A percentile compares a stretch with the other conserved stretches of the same genome.
Evolutionary conservation across 139 green algal genomes (phyloP).

Genomic region (Penium margaritaceum): DNA sequence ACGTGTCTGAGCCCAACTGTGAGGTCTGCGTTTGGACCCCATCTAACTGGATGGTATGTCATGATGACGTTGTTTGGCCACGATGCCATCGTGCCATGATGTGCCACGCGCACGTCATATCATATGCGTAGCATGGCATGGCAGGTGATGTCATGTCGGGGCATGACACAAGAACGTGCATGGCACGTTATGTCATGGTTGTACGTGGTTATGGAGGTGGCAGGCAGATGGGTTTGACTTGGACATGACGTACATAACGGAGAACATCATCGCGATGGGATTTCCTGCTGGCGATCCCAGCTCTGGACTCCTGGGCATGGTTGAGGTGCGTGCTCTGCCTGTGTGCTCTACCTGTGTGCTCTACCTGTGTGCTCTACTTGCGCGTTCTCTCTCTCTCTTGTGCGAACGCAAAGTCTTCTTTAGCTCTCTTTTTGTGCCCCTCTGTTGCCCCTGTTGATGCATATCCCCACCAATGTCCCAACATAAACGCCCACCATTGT

Average conservation of each 20-base stretch:
- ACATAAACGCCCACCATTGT: too few relatives aligned
- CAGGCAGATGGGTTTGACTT: constrained; percentile 45
- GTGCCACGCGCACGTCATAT: neutral
- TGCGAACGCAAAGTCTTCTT: too few relatives aligned
- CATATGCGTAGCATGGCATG: too few relatives aligned
- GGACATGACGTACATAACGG: constrained; percentile 49
- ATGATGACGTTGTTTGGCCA: neutral
- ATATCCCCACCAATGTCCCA: too few relatives aligned
- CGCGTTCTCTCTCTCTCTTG: too few relatives aligned
- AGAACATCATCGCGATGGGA: constrained; percentile 51
- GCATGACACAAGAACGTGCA: neutral
- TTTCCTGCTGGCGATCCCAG: constrained; percentile 43
- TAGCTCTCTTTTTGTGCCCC: neutral
- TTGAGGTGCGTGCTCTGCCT: constrained; percentile 27
- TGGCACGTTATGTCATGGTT: neutral
- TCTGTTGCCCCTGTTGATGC: too few relatives aligned
- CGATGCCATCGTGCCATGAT: too few relatives aligned
- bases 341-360: too few relatives aligned
- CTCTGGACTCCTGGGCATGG: constrained; percentile 35
- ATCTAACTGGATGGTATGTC: neutral
- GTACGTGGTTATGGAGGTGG: neutral
- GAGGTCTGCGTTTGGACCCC: too few relatives aligned
- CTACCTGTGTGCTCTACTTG: too few relatives aligned
- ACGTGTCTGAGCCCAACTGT: too few relatives aligned
- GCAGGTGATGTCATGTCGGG: neutral